Base-by-base conservation (phyloP, 805 yeast species). In the Groenewaldozyma salmanticensis region DNA sequence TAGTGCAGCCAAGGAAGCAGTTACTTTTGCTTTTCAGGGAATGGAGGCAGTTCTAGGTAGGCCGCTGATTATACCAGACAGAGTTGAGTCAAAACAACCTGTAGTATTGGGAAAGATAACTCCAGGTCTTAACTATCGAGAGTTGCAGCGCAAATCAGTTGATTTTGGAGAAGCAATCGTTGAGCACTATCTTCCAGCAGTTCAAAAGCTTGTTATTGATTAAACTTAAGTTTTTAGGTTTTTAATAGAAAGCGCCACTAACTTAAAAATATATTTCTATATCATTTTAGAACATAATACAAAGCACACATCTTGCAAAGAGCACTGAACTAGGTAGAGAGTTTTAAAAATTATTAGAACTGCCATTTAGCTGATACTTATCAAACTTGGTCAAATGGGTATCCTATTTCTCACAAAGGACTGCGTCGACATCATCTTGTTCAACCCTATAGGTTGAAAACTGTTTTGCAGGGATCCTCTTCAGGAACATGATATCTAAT, bases 401-500 rank as follows among this genome's bases (percentile, higher is more conserved):
- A n/a, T n/a, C n/a, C n/a, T n/a, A n/a, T n/a, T n/a, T n/a, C n/a
- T n/a, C n/a, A n/a, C n/a, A n/a, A n/a, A n/a, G n/a, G n/a, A n/a
- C n/a, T n/a, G 58, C 29, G 7, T 24, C 29, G 29, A 9, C 29
- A 24, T 7, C 29, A 24, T 24, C 7, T 24, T 7, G 35, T 16
- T 40, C 35, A 13, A 43, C 47, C 3, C 11, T 20, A 19, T 42
- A 39, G 19, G 38, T 17, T n/a, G 35, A 17, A 48, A 55, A 49
- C 44, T 57, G 48, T 37, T 59, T 48, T n/a, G 61, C 55, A 5
- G 58, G 44, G 40, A 50, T 49, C 38, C 51, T 46, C 47, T 50
- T 43, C 37, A 42, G 63, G 58, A 75, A 77, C 57, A 77, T 59
- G 38, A 61, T 60, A 57, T 76, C 81, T 51, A 77, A 61, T 52